phyloP scores from a whole-genome alignment of 1,139 yeast genomes.

The Hyphopichia wangnamkhiaoensis region DNA sequence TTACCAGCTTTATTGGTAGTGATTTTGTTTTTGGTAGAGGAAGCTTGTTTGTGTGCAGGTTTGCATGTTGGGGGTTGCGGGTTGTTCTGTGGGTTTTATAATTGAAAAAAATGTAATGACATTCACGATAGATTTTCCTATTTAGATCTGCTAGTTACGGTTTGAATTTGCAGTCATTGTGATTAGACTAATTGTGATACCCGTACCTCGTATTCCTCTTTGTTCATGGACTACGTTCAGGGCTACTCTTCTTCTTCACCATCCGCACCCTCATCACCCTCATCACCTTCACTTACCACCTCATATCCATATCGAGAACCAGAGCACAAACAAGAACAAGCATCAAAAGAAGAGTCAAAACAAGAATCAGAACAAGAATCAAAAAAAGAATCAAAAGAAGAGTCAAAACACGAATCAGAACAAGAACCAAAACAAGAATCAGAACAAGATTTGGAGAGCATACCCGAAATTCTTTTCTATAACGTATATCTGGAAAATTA shows the following conservation, averaged over 20 bases:
- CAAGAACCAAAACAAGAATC: conserved; percentile 3
- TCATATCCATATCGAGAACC: neutral
- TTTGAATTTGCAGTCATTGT: neutral
- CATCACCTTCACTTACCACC: neutral
- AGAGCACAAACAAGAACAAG: conserved; percentile 3
- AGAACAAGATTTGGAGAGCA: neutral
- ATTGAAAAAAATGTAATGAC: no score
- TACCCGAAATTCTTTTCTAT: conserved; percentile 3
- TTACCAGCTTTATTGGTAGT: no score
- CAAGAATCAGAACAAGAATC: conserved; percentile 4
- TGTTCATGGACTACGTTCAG: conserved; percentile 4
- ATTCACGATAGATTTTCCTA: no score
- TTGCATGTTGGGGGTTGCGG: neutral
- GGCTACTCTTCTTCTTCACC: conserved; percentile 4
- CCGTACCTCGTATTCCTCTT: neutral
- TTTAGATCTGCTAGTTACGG: neutral
- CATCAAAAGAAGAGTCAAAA: conserved; percentile 6
- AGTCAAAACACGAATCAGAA: conserved; percentile 8
- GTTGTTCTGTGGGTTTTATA: no score
- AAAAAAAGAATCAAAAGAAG: conserved; percentile 1
- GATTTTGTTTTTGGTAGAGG: neutral
- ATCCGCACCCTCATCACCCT: neutral
- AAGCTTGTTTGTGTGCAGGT: neutral
- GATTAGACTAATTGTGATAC: neutral
- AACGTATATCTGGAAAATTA: conserved; percentile 17